phyloP scores from a whole-genome alignment of 148 eudicot genomes.

The Diospyros kaki region DNA sequence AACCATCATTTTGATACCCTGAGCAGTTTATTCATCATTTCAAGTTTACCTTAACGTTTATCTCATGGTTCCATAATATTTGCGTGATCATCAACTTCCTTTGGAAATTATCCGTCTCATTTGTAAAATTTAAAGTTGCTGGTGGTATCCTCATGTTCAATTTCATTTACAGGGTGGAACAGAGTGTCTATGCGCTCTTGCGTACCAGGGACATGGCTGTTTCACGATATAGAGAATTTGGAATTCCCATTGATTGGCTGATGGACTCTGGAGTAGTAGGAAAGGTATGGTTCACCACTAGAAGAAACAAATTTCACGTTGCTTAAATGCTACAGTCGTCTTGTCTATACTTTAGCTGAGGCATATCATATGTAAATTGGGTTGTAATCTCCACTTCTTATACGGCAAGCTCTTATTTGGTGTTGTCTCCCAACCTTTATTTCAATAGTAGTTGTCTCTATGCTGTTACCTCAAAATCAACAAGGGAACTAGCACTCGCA shows the following conservation, averaged over 20 bases:
- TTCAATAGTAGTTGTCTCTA: not conserved
- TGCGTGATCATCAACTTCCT: not conserved
- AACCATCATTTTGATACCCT: not conserved
- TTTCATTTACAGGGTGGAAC: constrained; percentile 62
- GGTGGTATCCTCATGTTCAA: not conserved
- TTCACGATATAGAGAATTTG: constrained; percentile 85
- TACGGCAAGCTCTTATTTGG: not conserved
- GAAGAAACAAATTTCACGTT: not conserved
- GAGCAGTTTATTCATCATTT: not conserved
- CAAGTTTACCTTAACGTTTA: not conserved
- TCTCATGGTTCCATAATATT: not conserved
- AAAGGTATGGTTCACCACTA: constrained; percentile 51
- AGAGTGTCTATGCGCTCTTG: constrained; percentile 85
- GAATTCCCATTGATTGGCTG: constrained; percentile 89
- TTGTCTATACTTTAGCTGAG: not conserved
- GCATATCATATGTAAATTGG: not conserved
- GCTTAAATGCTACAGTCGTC: not conserved
- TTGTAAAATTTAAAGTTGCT: not conserved
- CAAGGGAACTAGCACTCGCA: not conserved
- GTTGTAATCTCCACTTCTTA: too few relatives aligned
- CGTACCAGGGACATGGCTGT: constrained; percentile 97
- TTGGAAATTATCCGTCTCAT: not conserved
- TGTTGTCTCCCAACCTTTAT: not conserved
- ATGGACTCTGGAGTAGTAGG: constrained; percentile 86
- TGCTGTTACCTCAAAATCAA: not conserved